Evolutionary conservation across 2,329 filamentous ascomycete species (phyloP), one percentile per base, ranked within the genome.

Genomic region (Nothophaeocryptopus gaeumannii): DNA sequence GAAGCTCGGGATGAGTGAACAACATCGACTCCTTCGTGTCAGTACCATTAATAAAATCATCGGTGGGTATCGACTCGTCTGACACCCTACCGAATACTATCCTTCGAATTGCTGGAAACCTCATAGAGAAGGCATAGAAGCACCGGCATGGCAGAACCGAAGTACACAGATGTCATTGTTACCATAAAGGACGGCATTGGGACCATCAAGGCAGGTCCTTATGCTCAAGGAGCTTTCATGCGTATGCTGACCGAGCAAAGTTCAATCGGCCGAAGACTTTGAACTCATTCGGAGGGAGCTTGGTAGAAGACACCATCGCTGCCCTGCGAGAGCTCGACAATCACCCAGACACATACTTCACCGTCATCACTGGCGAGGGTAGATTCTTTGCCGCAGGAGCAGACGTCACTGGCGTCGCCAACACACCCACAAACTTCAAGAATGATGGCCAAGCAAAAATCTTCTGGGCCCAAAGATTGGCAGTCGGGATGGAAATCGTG

Each of bases 201-300:
- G 13, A 62, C 58, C 13, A 62, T 62, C 54, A 62, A 62, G 56
- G 59, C 55, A 49, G 13, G 39, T 26, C 13, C 16, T 8, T 13
- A 26, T 5, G 35, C 31, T 39, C 33, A 7, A 8, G n/a, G 41
- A 34, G 29, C 45, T 39, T 35, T 45, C 10, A 35, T 35, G 15
- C 13, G 38, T 8, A 8, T 4, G 30, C 13, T 7, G 9, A 12
- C 15, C 10, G 9, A 2, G 5, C 31, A 13, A 40, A 63, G 58
- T 60, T 63, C 55, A 63, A 63, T 29, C 55, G 61, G 10, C 61
- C 61, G 14, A 62, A 60, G 37, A 53, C 56, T 33, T 51, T 63
- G 34, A 63, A 63, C 45, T 61, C 59, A 0, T 63, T 62, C 30
- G 59, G 58, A 7, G 59, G 61, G 39, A 53, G 39, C 16, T 41